Base-by-base conservation (phyloP, 2,329 filamentous ascomycete genomes). In the Xylaria multiplex region DNA sequence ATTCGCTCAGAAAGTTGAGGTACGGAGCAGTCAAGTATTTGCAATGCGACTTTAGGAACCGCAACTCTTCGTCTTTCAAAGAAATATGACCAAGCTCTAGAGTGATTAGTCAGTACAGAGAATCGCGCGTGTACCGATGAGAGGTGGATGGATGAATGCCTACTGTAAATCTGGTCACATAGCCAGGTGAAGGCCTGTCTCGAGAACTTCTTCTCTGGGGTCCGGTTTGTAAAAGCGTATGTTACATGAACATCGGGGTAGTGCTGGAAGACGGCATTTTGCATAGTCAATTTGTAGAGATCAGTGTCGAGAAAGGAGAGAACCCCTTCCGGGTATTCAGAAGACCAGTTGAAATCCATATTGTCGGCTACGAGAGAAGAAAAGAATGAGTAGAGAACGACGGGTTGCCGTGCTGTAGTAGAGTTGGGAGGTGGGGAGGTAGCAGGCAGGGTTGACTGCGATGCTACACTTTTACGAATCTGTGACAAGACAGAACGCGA, bases 221-320 rank as follows among this genome's bases (percentile, higher is more conserved):
- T 99, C 57, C 96, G 91, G 78, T 99, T 99, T 58, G 93, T 98
- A 81, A 96, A 97, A 66, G 91, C 89, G 77, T 98, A 99, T 2
- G 92, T 93, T 65, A 98, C 96, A 50, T 90, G 87, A 73, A 89
- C 82, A 64, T 94, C 85, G 40, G 91, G 91, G 79, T 97, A 98
- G 82, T 94, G 96, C 80, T 96, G 96, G 72, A 96, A 86, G 70
- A 98, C 91, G 68, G 93, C 93, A 77, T 92, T 97, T 90, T 99
- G 96, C 96, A 99, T 99, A 22, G 96, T 99, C 80, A 99, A 81
- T 81, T 99, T 99, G 87, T 97, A 99, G 67, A 99, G 77, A 72
- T 90, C 88, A 16, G 91, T 95, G 76, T 96, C 92, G 61, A 96
- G 84, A 76, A 96, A 91, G 75, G 92, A 95, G 75, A 89, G 91